Evolutionary conservation across 805 yeast genomes (phyloP).

Genomic region (Wickerhamiella bombiphila): DNA sequence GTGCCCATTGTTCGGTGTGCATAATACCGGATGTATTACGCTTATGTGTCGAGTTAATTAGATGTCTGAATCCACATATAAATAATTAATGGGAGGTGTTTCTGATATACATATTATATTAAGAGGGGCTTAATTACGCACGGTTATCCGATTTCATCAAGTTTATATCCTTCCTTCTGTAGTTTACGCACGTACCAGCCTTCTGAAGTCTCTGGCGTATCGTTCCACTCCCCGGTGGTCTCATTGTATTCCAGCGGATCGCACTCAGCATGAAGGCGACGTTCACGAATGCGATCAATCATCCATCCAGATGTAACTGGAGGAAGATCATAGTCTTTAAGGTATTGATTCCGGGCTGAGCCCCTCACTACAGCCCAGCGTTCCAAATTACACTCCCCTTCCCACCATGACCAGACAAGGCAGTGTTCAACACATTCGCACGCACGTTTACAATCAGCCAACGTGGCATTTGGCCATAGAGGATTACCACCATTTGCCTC

Average conservation of each 20-base stretch:
- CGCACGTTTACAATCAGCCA: constrained; percentile 9
- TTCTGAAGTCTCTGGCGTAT: constrained; percentile 7
- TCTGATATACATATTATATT: too few species aligned
- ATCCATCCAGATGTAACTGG: constrained; percentile 20
- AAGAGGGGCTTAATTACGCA: too few species aligned
- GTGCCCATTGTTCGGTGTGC: constrained; percentile 9
- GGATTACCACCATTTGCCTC: constrained; percentile 4
- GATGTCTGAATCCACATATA: too few species aligned
- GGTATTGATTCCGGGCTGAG: constrained; percentile 7
- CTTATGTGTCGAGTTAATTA: too few species aligned
- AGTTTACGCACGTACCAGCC: constrained; percentile 16
- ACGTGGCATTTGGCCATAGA: constrained; percentile 12
- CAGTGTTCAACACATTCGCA: constrained; percentile 9
- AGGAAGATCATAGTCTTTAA: constrained; percentile 2
- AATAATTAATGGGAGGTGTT: too few species aligned
- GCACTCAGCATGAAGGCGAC: constrained; percentile 16
- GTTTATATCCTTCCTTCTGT: too few species aligned
- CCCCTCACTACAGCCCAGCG: constrained; percentile 9
- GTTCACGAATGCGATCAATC: constrained; percentile 21
- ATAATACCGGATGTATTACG: too few species aligned
- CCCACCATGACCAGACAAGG: constrained; percentile 14
- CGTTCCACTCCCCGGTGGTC: constrained; percentile 7
- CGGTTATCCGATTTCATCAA: too few species aligned
- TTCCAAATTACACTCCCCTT: constrained; percentile 9
- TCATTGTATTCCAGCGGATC: constrained; percentile 13